A percentile compares a stretch with the other conserved stretches of the same genome.
Evolutionary conservation across 805 yeast species (phyloP).

Genomic region (Maudiozyma turicensis): DNA sequence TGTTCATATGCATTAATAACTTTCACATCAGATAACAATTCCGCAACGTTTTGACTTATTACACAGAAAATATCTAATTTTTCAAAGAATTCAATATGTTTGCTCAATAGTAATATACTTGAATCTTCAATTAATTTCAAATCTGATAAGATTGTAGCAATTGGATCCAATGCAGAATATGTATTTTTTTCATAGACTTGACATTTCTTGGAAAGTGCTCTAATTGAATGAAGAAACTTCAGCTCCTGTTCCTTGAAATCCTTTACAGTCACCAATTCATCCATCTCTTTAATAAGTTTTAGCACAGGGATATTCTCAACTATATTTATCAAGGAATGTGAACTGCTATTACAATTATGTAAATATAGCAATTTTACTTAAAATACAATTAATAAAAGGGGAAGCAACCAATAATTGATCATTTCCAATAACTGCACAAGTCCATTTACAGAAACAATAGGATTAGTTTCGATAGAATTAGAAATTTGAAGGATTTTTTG

Average conservation of each 20-base stretch:
- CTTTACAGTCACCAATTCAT: not conserved
- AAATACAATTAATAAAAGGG: too few relatives aligned
- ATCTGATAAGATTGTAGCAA: not conserved
- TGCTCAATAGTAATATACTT: not conserved
- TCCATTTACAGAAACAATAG: too few relatives aligned
- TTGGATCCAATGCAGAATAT: constrained; percentile 1
- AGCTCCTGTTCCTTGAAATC: constrained; percentile 2
- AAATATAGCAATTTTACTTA: too few relatives aligned
- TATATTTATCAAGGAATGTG: too few relatives aligned
- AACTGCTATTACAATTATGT: too few relatives aligned
- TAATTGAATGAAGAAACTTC: constrained; percentile 1
- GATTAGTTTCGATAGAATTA: too few relatives aligned
- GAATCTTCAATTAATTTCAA: not conserved
- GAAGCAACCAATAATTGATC: too few relatives aligned
- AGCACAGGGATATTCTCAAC: not conserved
- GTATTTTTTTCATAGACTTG: not conserved
- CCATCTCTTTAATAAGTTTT: not conserved
- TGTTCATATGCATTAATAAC: not conserved
- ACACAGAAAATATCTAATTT: not conserved
- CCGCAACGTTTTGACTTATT: not conserved
- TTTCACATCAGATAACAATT: not conserved
- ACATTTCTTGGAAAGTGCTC: constrained; percentile 2
- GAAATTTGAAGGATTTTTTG: too few relatives aligned
- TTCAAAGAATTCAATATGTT: constrained; percentile 1
- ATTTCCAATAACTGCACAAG: too few relatives aligned